Evolutionary conservation across 345 rosid species (phyloP), one percentile per base, ranked within the genome.

Genomic region (Dovyalis caffra): DNA sequence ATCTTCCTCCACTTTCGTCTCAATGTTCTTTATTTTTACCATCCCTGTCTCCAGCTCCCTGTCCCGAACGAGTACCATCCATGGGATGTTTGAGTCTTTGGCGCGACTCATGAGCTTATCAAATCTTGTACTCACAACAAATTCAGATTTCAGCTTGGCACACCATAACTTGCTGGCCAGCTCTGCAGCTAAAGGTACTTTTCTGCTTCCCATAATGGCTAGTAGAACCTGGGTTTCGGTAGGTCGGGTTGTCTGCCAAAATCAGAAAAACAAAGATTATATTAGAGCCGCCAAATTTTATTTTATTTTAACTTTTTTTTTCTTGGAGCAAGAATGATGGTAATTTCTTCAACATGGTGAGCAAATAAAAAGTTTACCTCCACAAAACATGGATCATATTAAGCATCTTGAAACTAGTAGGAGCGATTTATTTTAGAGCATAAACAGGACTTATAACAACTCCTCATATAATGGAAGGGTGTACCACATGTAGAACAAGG

Each of bases 211-310:
- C 20, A 78, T 77, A 76, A 91, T 79, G 73, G 86, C 81, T 68
- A 95, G 87, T 78, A 90, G 85, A 4, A 90, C 93, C 62, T 95
- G 90, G 2, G 96, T 95, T 86, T 90, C 97, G 3, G 91, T 85
- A 31, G 94, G 83, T 70, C 94, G 81, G n/a, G 81, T 81, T 53
- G 77, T 79, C 95, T 95, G 86, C 66, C 70, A 77, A 76, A 33
- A 32, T 5, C 26, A 61, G 15, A 14, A 51, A 15, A 71, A 76
- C 16, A 78, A 8, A 47, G n/a, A 47, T 20, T 47, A 47, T 8
- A 18, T 47, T 47, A 47, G 56, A 4, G 56, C 56, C 56, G 16
- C 53, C n/a, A 47, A 6, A 0, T 4, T 34, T 34, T 4, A 34
- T 34, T 34, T 34, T 6, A n/a, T n/a, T n/a, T n/a, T n/a, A n/a